These are phyloP conservation scores for Tulasnella sp. DNA, from an alignment of 768 basidiomycete genomes.

Conservation along the genomic window DNA sequence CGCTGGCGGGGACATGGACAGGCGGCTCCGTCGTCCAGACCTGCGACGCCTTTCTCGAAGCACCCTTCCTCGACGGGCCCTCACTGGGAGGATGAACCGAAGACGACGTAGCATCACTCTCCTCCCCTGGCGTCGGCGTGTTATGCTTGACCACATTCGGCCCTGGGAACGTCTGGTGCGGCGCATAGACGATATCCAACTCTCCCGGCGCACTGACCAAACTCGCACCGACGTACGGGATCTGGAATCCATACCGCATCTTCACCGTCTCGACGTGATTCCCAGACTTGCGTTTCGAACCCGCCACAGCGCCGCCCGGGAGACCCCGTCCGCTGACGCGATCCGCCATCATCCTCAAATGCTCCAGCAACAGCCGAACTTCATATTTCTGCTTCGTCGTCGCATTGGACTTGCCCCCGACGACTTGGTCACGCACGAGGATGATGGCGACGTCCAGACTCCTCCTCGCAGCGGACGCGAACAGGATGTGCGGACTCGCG, in stretches of 20 bases:
- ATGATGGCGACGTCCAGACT: slow-evolving; percentile 33
- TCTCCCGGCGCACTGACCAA: background rate
- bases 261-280: background rate
- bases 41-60: background rate
- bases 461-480: slow-evolving; percentile 37
- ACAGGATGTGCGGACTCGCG: slow-evolving; percentile 37
- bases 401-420: background rate
- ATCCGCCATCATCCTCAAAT: background rate
- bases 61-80: background rate
- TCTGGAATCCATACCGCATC: slow-evolving; percentile 2
- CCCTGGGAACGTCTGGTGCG: background rate
- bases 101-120: background rate
- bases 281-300: slow-evolving; percentile 1
- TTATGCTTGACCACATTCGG: background rate
- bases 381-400: background rate
- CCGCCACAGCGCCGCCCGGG: background rate
- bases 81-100: background rate
- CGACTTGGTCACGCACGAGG: background rate
- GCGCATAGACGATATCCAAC: background rate
- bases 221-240: slow-evolving; percentile 4
- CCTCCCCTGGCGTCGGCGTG: background rate
- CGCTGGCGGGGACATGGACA: too few relatives aligned
- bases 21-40: background rate
- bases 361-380: background rate
- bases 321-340: background rate